These are phyloP conservation scores for Ophiorrhiza pumila DNA, from an alignment of 257 asterid species.

Conservation along the genomic window DNA sequence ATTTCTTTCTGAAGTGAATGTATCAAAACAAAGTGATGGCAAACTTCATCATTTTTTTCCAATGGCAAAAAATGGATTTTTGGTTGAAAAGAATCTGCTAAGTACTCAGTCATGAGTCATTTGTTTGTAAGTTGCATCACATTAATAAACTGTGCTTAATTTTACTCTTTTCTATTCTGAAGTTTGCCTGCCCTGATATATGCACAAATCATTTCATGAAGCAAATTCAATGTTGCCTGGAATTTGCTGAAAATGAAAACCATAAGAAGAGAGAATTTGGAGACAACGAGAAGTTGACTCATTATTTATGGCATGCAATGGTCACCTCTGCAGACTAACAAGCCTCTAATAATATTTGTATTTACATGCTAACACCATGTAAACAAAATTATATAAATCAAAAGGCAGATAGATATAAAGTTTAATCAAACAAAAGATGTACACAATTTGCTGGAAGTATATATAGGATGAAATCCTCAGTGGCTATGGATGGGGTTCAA, in stretches of 20 bases:
- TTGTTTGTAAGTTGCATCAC: too few species aligned
- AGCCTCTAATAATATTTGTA: not conserved
- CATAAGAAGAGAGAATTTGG: constrained; percentile 4
- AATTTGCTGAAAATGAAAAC: not conserved
- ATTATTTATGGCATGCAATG: not conserved
- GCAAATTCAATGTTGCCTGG: not conserved
- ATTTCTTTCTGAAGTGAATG: too few species aligned
- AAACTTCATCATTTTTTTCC: too few species aligned
- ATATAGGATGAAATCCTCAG: not conserved
- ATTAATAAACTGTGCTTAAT: too few species aligned
- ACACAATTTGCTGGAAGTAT: not conserved
- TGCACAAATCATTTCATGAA: not conserved
- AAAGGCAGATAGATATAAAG: not conserved
- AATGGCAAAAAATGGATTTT: too few species aligned
- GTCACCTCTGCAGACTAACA: not conserved
- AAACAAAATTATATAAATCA: not conserved
- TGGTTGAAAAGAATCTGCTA: too few species aligned
- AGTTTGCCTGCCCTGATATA: not conserved
- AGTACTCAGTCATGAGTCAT: too few species aligned
- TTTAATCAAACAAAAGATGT: not conserved
- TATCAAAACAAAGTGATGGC: too few species aligned
- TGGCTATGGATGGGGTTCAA: not conserved
- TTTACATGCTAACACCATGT: not conserved
- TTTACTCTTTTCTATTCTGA: too few species aligned
- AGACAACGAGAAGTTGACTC: constrained; percentile 32